Conservation (phyloP, 345 rosid species). For the Punica granatum region DNA sequence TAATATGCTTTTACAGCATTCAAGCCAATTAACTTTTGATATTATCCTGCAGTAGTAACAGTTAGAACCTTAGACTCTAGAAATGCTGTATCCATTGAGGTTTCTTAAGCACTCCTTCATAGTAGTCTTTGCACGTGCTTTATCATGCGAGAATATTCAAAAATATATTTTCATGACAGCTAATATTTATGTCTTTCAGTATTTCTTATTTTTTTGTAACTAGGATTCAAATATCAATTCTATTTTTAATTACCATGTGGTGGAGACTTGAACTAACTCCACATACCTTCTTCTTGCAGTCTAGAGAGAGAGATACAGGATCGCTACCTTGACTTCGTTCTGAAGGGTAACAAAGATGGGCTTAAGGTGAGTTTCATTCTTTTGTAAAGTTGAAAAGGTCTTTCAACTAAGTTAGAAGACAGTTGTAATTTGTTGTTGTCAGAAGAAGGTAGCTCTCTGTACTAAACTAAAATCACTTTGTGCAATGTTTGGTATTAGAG, state of each 20-base stretch:
- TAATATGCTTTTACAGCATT: conserved; percentile 17
- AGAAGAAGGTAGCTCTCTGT: no score
- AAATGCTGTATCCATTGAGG: not conserved
- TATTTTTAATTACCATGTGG: not conserved
- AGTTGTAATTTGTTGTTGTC: no score
- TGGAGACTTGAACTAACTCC: conserved; percentile 1
- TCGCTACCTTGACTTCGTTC: conserved; percentile 78
- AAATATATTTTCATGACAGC: not conserved
- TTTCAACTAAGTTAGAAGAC: not conserved
- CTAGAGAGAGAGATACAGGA: conserved; percentile 91
- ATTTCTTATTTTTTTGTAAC: not conserved
- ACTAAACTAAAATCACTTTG: not conserved
- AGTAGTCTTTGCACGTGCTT: not conserved
- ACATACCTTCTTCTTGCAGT: conserved; percentile 37
- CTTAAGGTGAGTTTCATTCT: conserved; percentile 46
- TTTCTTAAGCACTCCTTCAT: not conserved
- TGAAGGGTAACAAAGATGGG: conserved; percentile 96
- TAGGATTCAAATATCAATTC: not conserved
- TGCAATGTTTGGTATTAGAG: not conserved
- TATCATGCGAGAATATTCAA: not conserved
- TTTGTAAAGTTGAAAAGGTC: not conserved
- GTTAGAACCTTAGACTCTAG: not conserved
- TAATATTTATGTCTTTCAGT: not conserved
- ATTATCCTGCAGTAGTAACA: not conserved
- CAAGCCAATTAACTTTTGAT: not conserved